These are phyloP conservation scores for Trametes sanguinea DNA, from an alignment of 768 basidiomycete species.

Conservation along the genomic window DNA sequence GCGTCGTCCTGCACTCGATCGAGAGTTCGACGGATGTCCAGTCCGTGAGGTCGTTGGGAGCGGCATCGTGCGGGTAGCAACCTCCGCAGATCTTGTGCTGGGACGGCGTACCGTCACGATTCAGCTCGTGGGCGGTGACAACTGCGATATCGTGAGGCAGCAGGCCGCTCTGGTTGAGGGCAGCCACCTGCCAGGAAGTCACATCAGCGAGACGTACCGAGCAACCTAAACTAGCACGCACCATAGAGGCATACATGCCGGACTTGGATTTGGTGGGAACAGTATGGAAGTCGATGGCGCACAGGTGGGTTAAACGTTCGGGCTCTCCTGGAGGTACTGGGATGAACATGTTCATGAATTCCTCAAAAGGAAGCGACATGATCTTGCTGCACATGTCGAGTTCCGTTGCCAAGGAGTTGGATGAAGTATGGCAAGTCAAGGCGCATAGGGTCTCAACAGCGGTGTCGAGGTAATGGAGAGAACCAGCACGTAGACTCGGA, in stretches of 20 bases:
- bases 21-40: background rate
- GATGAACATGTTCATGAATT: background rate
- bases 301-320: background rate
- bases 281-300: background rate
- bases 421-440: too few relatives aligned
- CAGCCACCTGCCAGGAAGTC: background rate
- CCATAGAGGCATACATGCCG: background rate
- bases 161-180: background rate
- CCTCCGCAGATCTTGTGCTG: background rate
- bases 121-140: background rate
- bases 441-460: too few relatives aligned
- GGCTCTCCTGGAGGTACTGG: background rate
- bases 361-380: background rate
- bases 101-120: background rate
- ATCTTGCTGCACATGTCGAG: background rate
- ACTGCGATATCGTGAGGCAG: background rate
- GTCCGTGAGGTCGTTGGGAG: background rate
- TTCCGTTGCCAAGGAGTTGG: too few relatives aligned
- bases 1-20: slow-evolving; percentile 2
- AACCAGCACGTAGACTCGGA: too few relatives aligned
- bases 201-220: background rate
- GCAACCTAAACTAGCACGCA: background rate
- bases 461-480: too few relatives aligned
- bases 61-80: background rate
- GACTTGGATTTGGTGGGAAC: background rate